Conservation (phyloP, 2,329 filamentous ascomycete genomes). For the Ophiocordyceps robertsii region DNA sequence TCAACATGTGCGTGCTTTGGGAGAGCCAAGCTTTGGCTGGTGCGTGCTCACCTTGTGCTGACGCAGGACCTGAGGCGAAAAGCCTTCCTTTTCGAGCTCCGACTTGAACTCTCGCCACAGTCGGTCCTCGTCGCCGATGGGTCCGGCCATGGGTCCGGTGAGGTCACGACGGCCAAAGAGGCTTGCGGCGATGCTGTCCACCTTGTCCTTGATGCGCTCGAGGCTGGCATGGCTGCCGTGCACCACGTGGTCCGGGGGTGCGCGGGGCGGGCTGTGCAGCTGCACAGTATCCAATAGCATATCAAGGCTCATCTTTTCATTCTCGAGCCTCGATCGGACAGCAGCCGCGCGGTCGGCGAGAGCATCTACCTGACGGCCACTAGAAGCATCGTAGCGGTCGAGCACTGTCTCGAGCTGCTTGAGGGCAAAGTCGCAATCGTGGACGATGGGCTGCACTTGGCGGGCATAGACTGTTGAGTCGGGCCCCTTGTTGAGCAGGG, state of each 20-base stretch:
- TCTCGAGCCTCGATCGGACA: slow-evolving; percentile 31
- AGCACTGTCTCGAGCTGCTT: slow-evolving; percentile 40
- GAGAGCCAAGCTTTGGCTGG: neutral
- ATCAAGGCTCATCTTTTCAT: slow-evolving; percentile 39
- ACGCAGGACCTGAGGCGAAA: slow-evolving; percentile 38
- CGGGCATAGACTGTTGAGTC: slow-evolving; percentile 29
- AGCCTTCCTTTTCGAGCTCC: slow-evolving; percentile 45
- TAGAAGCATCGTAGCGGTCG: slow-evolving; percentile 26
- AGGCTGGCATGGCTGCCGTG: slow-evolving; percentile 27
- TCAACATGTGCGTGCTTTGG: neutral
- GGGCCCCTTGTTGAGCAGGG: slow-evolving; percentile 32
- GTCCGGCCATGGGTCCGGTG: slow-evolving; percentile 19
- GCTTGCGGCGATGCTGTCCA: slow-evolving; percentile 40
- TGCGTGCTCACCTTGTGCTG: slow-evolving; percentile 39
- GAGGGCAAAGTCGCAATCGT: slow-evolving; percentile 41
- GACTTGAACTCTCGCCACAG: slow-evolving; percentile 45
- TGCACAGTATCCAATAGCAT: slow-evolving; percentile 45
- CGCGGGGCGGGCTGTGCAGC: slow-evolving; percentile 30
- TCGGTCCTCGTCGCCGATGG: slow-evolving; percentile 32
- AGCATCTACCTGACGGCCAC: slow-evolving; percentile 14
- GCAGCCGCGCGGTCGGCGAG: slow-evolving; percentile 25
- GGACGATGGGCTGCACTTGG: slow-evolving; percentile 36
- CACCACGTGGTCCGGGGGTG: slow-evolving; percentile 15
- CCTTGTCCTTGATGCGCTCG: slow-evolving; percentile 44
- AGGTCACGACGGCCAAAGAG: slow-evolving; percentile 31